Conservation (phyloP, 2,329 filamentous ascomycete genomes). For the Scytalidium lignicola region DNA sequence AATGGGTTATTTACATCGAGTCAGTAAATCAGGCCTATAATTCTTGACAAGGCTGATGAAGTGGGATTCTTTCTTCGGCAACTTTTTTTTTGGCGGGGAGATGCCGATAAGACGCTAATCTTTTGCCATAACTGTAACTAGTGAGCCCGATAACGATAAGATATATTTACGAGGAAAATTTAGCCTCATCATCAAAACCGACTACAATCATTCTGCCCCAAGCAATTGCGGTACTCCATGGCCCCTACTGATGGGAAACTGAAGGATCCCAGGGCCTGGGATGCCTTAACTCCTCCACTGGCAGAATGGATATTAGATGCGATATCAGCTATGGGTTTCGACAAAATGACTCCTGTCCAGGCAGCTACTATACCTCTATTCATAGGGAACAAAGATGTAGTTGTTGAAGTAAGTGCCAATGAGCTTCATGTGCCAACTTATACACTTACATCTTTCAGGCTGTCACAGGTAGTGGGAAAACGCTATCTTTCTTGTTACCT, state of each 20-base stretch:
- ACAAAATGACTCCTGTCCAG: constrained; percentile 89
- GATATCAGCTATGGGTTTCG: constrained; percentile 77
- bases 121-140: background rate
- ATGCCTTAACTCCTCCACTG: constrained; percentile 62
- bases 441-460: constrained; percentile 43
- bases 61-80: background rate
- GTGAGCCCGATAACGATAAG: background rate
- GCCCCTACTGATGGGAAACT: constrained; percentile 25
- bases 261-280: constrained; percentile 55
- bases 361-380: constrained; percentile 86
- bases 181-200: no score
- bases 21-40: background rate
- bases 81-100: background rate
- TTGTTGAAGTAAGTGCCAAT: constrained; percentile 61
- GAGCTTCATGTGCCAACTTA: background rate
- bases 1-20: background rate
- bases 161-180: no score
- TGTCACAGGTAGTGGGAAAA: constrained; percentile 89
- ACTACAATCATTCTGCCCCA: background rate
- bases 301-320: constrained; percentile 85
- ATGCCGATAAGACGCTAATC: background rate
- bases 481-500: constrained; percentile 78
- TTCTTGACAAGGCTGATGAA: background rate
- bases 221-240: constrained; percentile 11
- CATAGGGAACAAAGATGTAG: constrained; percentile 84